phyloP scores from a whole-genome alignment of 148 eudicot species.

The Fagopyrum tataricum region DNA sequence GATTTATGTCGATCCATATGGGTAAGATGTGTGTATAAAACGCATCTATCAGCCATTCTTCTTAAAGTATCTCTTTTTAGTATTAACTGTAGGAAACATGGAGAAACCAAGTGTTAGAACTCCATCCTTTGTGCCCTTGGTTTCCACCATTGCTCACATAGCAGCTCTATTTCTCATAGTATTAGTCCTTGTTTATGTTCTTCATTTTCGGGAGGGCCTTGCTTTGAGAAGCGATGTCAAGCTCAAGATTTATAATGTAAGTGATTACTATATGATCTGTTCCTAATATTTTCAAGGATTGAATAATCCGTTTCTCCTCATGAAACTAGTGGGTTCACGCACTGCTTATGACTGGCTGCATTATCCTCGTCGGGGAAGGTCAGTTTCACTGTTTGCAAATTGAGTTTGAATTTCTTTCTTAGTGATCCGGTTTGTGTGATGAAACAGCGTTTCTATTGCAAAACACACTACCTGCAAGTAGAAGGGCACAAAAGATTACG shows the following conservation, averaged over 20 bases:
- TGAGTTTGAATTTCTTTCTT: too few species aligned
- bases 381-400: neutral
- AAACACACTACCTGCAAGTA: slow-evolving; percentile 1
- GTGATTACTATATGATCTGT: neutral
- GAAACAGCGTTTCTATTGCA: slow-evolving; percentile 7
- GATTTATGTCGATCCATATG: neutral
- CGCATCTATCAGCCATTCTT: neutral
- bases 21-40: neutral
- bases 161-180: neutral
- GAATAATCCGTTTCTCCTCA: neutral
- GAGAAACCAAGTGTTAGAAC: neutral
- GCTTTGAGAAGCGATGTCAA: slow-evolving; percentile 1
- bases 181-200: slow-evolving; percentile 10
- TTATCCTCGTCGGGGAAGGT: slow-evolving; percentile 8
- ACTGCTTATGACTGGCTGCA: slow-evolving; percentile 10
- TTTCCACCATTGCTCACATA: neutral
- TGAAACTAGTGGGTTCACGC: neutral
- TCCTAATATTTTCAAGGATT: neutral
- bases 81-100: neutral
- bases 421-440: neutral
- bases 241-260: slow-evolving; percentile 4
- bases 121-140: neutral
- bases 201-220: slow-evolving; percentile 11
- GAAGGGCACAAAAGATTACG: neutral
- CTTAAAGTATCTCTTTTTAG: neutral